Base-by-base conservation (phyloP, 805 yeast species). In the Candida nitratophila region DNA sequence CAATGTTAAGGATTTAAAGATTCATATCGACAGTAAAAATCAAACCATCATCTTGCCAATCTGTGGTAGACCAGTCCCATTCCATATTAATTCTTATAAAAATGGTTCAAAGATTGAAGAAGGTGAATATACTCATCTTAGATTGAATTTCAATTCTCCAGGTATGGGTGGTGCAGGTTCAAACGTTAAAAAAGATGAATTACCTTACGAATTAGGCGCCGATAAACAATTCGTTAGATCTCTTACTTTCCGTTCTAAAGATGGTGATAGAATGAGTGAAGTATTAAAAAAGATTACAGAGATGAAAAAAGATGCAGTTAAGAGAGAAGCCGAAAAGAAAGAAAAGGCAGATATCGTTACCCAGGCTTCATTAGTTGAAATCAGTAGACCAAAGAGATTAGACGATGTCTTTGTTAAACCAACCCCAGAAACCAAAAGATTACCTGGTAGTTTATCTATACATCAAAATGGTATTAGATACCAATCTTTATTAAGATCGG, bases 391-490 rank as follows among this genome's bases (percentile, higher is more conserved):
- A 32, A 81, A 81, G 65, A 81, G 91, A 60, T 70, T 93, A 50
- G 98, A 91, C 50, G 82, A 83, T 48, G 90, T 93, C 1, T 88
- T 83, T 60, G 84, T 90, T 41, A 82, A 98, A 61, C 99, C 99
- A 34, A 87, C 90, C 40, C 97, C 97, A 1, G 99, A 91, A 62
- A 85, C 96, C n/a, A 91, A 91, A 62, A 86, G 96, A 64, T 81
- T 84, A 26, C 91, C 97, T 14, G 97, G 98, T 30, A 77, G 82
- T 17, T 76, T 91, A 45, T 86, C 87, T 50, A 87, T 91, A 48
- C 99, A 91, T 65, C 95, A 88, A 61, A 93, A 91, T 64, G 99
- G 99, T 78, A 76, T 93, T 50, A 76, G 98, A 55, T 93, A 90
- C 64, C 95, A 87, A 60, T 83, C 95, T 1, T 83, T 93, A 14